phyloP scores from a whole-genome alignment of 1,139 yeast species.

The Suhomyces atakaporum region DNA sequence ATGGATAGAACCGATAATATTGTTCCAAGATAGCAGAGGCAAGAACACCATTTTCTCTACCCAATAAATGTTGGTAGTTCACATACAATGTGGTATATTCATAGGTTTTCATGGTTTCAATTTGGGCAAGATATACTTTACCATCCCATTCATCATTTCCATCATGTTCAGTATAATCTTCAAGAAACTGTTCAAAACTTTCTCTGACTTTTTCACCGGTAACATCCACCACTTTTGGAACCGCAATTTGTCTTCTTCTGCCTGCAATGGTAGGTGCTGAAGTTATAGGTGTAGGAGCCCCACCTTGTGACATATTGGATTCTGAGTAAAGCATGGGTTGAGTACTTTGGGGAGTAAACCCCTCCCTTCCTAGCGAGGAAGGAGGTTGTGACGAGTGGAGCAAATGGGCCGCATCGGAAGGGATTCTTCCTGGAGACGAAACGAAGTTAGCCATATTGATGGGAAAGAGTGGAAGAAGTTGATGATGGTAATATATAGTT shows the following conservation, averaged over 20 bases:
- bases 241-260: slow-evolving; percentile 59
- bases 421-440: slow-evolving; percentile 48
- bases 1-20: slow-evolving; percentile 90
- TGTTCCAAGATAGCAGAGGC: slow-evolving; percentile 90
- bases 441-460: slow-evolving; percentile 44
- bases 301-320: slow-evolving; percentile 21
- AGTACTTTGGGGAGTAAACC: slow-evolving; percentile 27
- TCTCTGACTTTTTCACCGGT: slow-evolving; percentile 95
- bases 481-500: slow-evolving; percentile 4
- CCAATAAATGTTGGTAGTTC: slow-evolving; percentile 77
- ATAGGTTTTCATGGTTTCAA: slow-evolving; percentile 75
- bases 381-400: slow-evolving; percentile 48
- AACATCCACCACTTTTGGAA: slow-evolving; percentile 85
- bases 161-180: slow-evolving; percentile 51
- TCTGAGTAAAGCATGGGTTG: slow-evolving; percentile 17
- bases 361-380: slow-evolving; percentile 42
- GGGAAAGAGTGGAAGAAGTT: slow-evolving; percentile 4
- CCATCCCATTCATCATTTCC: slow-evolving; percentile 50
- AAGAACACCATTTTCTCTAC: slow-evolving; percentile 80
- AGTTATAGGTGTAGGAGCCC: slow-evolving; percentile 21
- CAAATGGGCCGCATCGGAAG: slow-evolving; percentile 49
- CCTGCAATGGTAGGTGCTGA: slow-evolving; percentile 29
- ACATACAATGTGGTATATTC: slow-evolving; percentile 81
- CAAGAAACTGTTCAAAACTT: slow-evolving; percentile 78
- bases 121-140: slow-evolving; percentile 71